Conservation (phyloP, 2,329 filamentous ascomycete species). For the Colletotrichum chrysophilum region DNA sequence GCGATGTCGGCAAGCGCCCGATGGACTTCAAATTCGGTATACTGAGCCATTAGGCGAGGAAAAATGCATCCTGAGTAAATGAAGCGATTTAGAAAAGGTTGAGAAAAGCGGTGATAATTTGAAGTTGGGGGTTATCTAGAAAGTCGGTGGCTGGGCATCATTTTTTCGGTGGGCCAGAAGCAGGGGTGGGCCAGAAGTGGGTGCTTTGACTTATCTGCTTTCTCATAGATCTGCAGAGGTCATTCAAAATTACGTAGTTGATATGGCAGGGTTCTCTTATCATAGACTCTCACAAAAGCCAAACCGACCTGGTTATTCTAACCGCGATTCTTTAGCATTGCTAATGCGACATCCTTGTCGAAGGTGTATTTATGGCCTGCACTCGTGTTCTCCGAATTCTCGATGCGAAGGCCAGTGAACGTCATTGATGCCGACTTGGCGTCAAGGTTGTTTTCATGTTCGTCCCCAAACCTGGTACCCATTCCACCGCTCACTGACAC, state of each 20-base stretch:
- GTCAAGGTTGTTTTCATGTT: not conserved
- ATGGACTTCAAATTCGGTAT: too few relatives aligned
- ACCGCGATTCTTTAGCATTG: not conserved
- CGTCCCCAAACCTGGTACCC: not conserved
- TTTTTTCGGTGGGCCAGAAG: too few relatives aligned
- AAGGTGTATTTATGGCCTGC: not conserved
- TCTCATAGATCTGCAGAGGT: not conserved
- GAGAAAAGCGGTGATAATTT: too few relatives aligned
- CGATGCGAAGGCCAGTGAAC: not conserved
- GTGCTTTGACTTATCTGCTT: too few relatives aligned
- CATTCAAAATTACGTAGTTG: fast-evolving
- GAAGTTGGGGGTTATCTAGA: too few relatives aligned
- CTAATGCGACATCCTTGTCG: not conserved
- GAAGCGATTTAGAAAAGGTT: too few relatives aligned
- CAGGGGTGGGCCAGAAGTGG: too few relatives aligned
- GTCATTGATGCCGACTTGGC: not conserved
- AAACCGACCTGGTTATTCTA: not conserved
- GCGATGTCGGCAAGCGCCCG: too few relatives aligned
- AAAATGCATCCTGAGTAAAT: too few relatives aligned
- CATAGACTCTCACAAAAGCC: fast-evolving
- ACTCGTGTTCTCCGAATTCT: not conserved
- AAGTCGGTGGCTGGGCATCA: too few relatives aligned
- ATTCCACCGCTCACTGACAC: not conserved
- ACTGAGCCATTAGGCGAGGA: too few relatives aligned
- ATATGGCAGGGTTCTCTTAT: not conserved